Percentiles rank a stretch among this genome's conserved stretches.
Conservation (phyloP, 2,329 filamentous ascomycete species). For the Aquanectria penicillioides region DNA sequence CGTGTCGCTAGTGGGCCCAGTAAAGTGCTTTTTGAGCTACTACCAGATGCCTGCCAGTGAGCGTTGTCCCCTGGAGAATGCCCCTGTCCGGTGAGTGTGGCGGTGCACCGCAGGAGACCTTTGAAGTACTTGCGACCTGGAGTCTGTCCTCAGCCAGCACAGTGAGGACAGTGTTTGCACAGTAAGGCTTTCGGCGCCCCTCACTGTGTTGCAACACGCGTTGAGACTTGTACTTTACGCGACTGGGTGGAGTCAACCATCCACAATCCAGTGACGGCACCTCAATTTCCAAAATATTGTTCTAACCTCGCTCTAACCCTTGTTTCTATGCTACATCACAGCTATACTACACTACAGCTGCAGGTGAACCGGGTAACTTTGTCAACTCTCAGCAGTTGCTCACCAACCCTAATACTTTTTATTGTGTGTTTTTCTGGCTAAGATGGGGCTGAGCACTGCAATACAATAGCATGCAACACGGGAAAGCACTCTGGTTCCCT, state of each 20-base stretch:
- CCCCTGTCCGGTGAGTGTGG: neutral
- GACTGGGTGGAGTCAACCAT: no score
- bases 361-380: no score
- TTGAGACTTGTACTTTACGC: neutral
- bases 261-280: no score
- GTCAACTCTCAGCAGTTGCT: neutral
- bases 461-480: no score
- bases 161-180: slow-evolving; percentile 2
- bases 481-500: no score
- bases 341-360: no score
- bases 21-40: no score
- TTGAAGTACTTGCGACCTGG: neutral
- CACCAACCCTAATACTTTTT: no score
- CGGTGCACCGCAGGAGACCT: neutral
- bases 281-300: slow-evolving; percentile 4
- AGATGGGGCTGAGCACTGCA: no score
- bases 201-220: no score
- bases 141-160: slow-evolving; percentile 4
- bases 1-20: slow-evolving; percentile 8
- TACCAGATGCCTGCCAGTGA: neutral
- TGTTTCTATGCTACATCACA: neutral
- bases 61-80: neutral
- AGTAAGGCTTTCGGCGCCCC: no score
- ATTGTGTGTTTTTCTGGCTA: no score
- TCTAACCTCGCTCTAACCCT: slow-evolving; percentile 1